These are phyloP conservation scores for Teunomyces kruisii DNA, from an alignment of 805 yeast species.

Conservation along the genomic window DNA sequence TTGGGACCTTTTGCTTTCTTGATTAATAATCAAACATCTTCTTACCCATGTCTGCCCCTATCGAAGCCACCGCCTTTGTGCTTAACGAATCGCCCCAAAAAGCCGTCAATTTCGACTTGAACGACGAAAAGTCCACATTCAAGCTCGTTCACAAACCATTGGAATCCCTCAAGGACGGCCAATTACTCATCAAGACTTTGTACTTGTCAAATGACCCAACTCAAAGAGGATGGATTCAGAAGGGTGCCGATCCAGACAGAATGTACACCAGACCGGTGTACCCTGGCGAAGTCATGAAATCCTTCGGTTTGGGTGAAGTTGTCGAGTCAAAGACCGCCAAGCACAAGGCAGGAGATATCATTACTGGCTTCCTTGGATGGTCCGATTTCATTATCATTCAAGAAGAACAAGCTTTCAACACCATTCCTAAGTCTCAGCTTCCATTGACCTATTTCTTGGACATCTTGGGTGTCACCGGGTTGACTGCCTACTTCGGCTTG, in stretches of 20 bases:
- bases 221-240: conserved; percentile 38
- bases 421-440: conserved; percentile 23
- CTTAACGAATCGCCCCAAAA: neutral
- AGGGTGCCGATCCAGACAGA: conserved; percentile 20
- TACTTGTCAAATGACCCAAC: conserved; percentile 37
- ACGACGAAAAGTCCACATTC: conserved; percentile 29
- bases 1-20: too few relatives aligned
- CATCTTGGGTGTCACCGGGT: conserved; percentile 52
- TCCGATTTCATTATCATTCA: conserved; percentile 42
- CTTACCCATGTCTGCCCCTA: neutral
- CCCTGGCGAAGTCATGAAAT: conserved; percentile 46
- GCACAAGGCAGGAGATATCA: conserved; percentile 44
- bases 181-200: conserved; percentile 26
- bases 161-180: conserved; percentile 20
- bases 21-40: too few relatives aligned
- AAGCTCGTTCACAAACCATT: conserved; percentile 17
- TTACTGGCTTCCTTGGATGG: conserved; percentile 47
- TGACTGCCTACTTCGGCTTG: conserved; percentile 63
- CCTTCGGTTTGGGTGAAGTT: conserved; percentile 50
- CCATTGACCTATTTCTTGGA: conserved; percentile 13
- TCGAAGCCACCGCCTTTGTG: neutral
- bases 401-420: conserved; percentile 24
- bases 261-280: conserved; percentile 31
- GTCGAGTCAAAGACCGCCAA: conserved; percentile 44
- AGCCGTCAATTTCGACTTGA: neutral